These are phyloP conservation scores for Saururus chinensis DNA, from an alignment of 164 flowering plant genomes.

Conservation along the genomic window DNA sequence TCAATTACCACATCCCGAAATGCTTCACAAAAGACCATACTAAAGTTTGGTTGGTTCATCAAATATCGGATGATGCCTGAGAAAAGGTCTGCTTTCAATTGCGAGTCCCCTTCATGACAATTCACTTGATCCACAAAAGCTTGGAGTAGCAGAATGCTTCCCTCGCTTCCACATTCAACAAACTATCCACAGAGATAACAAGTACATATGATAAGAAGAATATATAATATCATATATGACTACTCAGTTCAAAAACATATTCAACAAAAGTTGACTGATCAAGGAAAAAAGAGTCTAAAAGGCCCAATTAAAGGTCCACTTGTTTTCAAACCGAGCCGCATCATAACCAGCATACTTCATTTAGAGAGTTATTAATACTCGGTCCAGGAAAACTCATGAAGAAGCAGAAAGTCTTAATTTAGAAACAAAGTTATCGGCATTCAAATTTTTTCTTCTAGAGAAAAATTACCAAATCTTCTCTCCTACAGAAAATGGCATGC, in stretches of 20 bases:
- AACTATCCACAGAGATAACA: conserved; percentile 30
- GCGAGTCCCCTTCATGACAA: conserved; percentile 22
- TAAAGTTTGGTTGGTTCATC: conserved; percentile 56
- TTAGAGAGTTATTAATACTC: no score
- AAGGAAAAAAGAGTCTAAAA: background rate
- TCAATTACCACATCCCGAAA: conserved; percentile 25
- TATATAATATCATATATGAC: background rate
- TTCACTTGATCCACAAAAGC: conserved; percentile 49
- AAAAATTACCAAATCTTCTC: no score
- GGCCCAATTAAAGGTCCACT: background rate
- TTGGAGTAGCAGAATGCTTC: conserved; percentile 57
- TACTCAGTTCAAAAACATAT: background rate
- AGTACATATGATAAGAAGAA: no score
- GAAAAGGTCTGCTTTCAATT: conserved; percentile 29
- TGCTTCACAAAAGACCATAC: conserved; percentile 54
- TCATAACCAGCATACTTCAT: background rate
- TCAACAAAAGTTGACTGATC: background rate
- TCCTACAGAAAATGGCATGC: no score
- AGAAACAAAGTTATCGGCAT: background rate
- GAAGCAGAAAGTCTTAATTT: no score
- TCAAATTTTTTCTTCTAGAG: no score
- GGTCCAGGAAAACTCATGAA: background rate
- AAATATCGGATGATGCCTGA: conserved; percentile 39
- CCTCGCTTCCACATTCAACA: conserved; percentile 55
- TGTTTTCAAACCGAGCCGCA: background rate